phyloP scores from a whole-genome alignment of 768 basidiomycete genomes.

The Tubosaeta sp. region DNA sequence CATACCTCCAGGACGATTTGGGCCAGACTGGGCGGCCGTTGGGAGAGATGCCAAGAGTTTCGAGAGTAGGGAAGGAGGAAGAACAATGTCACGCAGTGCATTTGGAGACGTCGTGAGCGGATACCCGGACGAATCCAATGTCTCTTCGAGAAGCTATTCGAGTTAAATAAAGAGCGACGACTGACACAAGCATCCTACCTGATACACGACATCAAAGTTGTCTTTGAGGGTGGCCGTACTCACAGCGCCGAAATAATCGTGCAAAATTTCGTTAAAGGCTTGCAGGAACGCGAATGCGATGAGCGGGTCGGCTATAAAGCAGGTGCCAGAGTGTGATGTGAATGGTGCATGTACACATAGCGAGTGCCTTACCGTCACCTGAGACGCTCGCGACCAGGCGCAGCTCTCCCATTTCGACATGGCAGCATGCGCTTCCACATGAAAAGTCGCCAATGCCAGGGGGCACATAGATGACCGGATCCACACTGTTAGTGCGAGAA shows the following conservation, averaged over 20 bases:
- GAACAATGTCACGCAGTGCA: constrained; percentile 87
- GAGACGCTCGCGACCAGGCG: constrained; percentile 77
- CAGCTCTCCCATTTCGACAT: constrained; percentile 72
- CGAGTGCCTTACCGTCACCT: constrained; percentile 59
- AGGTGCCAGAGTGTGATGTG: not conserved
- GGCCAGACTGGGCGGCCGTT: constrained; percentile 20
- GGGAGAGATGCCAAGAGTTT: constrained; percentile 51
- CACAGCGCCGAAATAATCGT: constrained; percentile 85
- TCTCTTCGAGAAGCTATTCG: constrained; percentile 83
- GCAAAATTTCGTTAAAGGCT: constrained; percentile 77
- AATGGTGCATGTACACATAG: not conserved
- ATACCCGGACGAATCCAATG: constrained; percentile 88
- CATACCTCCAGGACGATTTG: constrained; percentile 29
- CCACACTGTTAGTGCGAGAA: constrained; percentile 49
- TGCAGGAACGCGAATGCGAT: constrained; percentile 87
- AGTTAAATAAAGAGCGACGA: not conserved
- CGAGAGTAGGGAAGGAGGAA: constrained; percentile 82
- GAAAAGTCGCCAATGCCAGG: constrained; percentile 40
- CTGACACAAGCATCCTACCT: constrained; percentile 44
- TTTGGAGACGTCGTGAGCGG: constrained; percentile 89
- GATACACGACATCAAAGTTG: constrained; percentile 94
- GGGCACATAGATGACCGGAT: constrained; percentile 70
- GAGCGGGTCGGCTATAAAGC: constrained; percentile 70
- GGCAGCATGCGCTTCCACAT: constrained; percentile 69
- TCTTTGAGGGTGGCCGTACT: constrained; percentile 78